Evolutionary conservation across 257 asterid genomes (phyloP), one percentile per base, ranked within the genome.

Genomic region (Plantago major): DNA sequence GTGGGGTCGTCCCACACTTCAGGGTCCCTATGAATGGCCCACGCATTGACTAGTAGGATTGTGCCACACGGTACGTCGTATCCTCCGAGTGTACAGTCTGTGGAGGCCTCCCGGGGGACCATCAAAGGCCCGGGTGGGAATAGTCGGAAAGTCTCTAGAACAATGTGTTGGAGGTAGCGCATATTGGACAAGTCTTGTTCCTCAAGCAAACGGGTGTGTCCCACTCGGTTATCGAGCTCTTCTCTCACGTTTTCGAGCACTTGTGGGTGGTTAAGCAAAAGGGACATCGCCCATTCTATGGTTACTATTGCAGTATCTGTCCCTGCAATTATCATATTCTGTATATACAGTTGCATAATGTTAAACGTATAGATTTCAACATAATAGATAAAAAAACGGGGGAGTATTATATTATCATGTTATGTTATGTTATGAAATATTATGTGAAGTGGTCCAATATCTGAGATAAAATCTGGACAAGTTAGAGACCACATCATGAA

Each of bases 281-380:
- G 75, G 3, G 80, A 60, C 83, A 78, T 78, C 0, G 75, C 78
- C 80, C 83, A 78, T 59, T 78, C 83, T 7, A 78, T 33, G 19
- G 75, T 70, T 47, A 52, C 65, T 0, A 55, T 38, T 0, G 80
- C 68, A 7, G 80, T 74, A 40, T 71, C 75, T 6, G 77, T 78
- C 16, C 80, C 77, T 0, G 65, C 83, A 10, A 78, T 38, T 12
- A 74, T 19, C 74, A 67, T 67, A 10, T 64, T 68, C 81, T 76
- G 55, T 11, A 54, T 17, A 50, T 50, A 16, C 55, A 16, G 1
- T 11, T 16, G 33, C 11, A 19, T 53, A 4, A 6, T 1, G 14
- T 40, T 1, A 17, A 4, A 14, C 9, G 22, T 10, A n/a, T n/a
- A n/a, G n/a, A n/a, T n/a, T n/a, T n/a, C n/a, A n/a, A n/a, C n/a